Conservation (phyloP, 2,329 filamentous ascomycete species). For the Arthrinium phaeospermum region DNA sequence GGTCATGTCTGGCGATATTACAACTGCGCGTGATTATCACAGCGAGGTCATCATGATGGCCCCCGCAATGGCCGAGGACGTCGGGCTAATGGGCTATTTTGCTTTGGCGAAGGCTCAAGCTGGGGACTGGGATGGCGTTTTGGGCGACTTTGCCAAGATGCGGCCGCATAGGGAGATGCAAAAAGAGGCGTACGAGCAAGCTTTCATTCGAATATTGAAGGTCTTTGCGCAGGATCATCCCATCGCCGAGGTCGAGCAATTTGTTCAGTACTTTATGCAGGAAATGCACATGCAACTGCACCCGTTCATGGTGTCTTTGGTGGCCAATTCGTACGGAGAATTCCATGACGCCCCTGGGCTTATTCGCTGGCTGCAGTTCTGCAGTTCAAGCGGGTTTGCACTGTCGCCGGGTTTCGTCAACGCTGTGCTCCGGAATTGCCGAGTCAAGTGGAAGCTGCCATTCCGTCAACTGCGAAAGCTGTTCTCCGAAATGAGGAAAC, state of each 20-base stretch:
- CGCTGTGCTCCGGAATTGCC: conserved; percentile 46
- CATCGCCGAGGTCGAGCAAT: conserved; percentile 46
- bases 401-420: conserved; percentile 46
- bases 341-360: conserved; percentile 46
- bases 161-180: conserved; percentile 21
- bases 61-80: conserved; percentile 36
- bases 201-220: conserved; percentile 47
- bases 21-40: conserved; percentile 39
- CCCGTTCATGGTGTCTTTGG: conserved; percentile 45
- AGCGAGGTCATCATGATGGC: conserved; percentile 33
- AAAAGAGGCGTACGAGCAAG: conserved; percentile 35
- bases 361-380: conserved; percentile 48
- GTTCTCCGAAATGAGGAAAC: conserved; percentile 39
- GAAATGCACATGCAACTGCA: conserved; percentile 43
- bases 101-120: conserved; percentile 43
- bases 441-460: conserved; percentile 43
- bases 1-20: conserved; percentile 41
- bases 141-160: conserved; percentile 39
- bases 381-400: conserved; percentile 41
- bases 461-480: conserved; percentile 43
- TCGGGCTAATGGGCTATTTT: conserved; percentile 44
- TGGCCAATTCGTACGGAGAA: conserved; percentile 50
- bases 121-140: conserved; percentile 49
- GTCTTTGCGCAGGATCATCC: conserved; percentile 46
- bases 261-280: conserved; percentile 44